These are phyloP conservation scores for Ceratocystis ficicola DNA, from an alignment of 2,329 filamentous ascomycete species.

Conservation along the genomic window DNA sequence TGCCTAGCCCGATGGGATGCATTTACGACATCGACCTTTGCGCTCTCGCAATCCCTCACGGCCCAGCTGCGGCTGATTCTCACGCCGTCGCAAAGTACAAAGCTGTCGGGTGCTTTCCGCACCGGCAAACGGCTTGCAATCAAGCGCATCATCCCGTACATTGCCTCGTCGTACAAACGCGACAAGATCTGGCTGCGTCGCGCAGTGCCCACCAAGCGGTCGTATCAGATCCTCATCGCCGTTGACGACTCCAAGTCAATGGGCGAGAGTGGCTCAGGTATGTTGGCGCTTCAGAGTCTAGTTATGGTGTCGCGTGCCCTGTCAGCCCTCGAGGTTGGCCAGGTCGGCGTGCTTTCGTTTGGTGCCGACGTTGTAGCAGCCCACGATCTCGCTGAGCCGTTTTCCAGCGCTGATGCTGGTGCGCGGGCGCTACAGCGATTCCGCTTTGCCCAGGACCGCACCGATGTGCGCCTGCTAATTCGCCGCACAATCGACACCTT, in stretches of 20 bases:
- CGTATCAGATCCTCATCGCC: slow-evolving; percentile 93
- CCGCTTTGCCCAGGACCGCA: slow-evolving; percentile 71
- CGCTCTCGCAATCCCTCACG: slow-evolving; percentile 76
- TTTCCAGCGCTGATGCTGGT: slow-evolving; percentile 42
- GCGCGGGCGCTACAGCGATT: slow-evolving; percentile 43
- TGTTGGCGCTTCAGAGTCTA: slow-evolving; percentile 83
- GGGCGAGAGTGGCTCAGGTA: slow-evolving; percentile 64
- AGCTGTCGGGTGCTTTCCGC: slow-evolving; percentile 90
- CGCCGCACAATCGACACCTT: slow-evolving; percentile 70
- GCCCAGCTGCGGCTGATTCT: slow-evolving; percentile 94
- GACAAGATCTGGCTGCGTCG: slow-evolving; percentile 99
- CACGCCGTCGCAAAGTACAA: slow-evolving; percentile 85
- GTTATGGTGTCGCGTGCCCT: slow-evolving; percentile 81
- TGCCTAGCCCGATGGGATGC: slow-evolving; percentile 69
- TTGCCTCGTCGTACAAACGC: slow-evolving; percentile 93
- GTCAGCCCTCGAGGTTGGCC: slow-evolving; percentile 85
- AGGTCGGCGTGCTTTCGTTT: slow-evolving; percentile 85
- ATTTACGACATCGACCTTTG: slow-evolving; percentile 73
- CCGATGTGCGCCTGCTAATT: slow-evolving; percentile 71
- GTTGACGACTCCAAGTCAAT: slow-evolving; percentile 94
- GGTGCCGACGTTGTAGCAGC: slow-evolving; percentile 73
- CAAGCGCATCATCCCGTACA: slow-evolving; percentile 98
- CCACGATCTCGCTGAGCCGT: slow-evolving; percentile 70
- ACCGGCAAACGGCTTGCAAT: slow-evolving; percentile 98
- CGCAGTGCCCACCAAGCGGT: slow-evolving; percentile 78